Base-by-base conservation (phyloP, 1,284 basidiomycete species). In the Puccinia brachypodii region DNA sequence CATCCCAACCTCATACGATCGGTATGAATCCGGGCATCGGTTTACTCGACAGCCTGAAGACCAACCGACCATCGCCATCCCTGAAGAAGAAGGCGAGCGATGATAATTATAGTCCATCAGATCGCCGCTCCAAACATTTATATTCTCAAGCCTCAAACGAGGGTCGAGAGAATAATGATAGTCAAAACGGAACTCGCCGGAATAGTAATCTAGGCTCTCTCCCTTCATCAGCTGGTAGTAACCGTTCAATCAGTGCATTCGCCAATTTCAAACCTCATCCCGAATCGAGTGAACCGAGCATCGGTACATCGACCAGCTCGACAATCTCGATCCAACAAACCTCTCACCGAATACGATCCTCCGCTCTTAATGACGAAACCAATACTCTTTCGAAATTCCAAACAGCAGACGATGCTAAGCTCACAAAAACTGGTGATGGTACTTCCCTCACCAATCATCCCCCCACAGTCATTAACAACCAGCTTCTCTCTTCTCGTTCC, bases 21-120 rank as follows among this genome's bases (percentile, higher is more conserved):
- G 69, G 42, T 16, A 28, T 14, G 11, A 40, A 40, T 33, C 3
- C 33, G 25, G 44, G 33, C 19, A 22, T n/a, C 53, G 38, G 25
- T 22, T 42, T 60, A 56, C 56, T 66, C 16, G 75, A 76, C 42
- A 76, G 75, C 28, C 7, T 76, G 33, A 76, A 76, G 36, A n/a
- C 56, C 25, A 31, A 64, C 31, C 75, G 75, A 38, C 22, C 14
- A 36, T 40, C 14, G n/a, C 16, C 56, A 47, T 22, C 72, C 13
- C 36, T 76, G 60, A 76, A 76, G 31, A 76, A 62, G 44, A 76
- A 76, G 60, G 75, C 75, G 14, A 76, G 75, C 60, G 75, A 76
- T 66, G 75, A 64, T 40, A n/a, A 64, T 36, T 31, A 19, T 64
- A 44, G 19, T 58, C 47, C 36, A 13, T 38, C 53, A 40, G 53